Evolutionary conservation across 768 basidiomycete species (phyloP).

Genomic region (Tricholoma bakamatsutake): DNA sequence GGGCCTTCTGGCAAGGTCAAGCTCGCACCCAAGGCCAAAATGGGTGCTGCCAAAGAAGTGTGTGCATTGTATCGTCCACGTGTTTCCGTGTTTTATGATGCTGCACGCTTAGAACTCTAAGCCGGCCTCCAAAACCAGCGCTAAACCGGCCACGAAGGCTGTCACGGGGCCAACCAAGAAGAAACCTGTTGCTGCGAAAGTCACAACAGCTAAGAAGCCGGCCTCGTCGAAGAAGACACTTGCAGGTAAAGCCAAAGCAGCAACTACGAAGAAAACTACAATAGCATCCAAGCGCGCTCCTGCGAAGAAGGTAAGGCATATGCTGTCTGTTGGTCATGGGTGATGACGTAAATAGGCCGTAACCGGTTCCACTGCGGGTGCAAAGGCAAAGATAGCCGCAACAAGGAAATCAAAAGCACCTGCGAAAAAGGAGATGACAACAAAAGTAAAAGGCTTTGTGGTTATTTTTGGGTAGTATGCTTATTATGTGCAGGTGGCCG

Average conservation of each 20-base stretch:
- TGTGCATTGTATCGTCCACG: constrained; percentile 6
- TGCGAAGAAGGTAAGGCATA: constrained; percentile 56
- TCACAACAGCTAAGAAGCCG: constrained; percentile 15
- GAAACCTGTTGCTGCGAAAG: constrained; percentile 27
- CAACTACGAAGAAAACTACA: constrained; percentile 34
- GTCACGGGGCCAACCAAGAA: constrained; percentile 26
- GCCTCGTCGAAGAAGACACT: constrained; percentile 20
- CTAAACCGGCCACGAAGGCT: constrained; percentile 27
- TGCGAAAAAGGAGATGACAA: constrained; percentile 28
- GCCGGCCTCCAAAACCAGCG: constrained; percentile 33
- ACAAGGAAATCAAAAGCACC: constrained; percentile 32
- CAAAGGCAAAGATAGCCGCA: constrained; percentile 35
- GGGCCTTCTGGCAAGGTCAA: constrained; percentile 59
- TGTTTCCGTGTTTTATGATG: constrained; percentile 3
- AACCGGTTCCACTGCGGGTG: constrained; percentile 40
- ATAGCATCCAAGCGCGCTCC: constrained; percentile 41
- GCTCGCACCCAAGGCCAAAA: constrained; percentile 50
- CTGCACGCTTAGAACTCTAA: constrained; percentile 37
- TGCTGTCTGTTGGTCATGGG: neutral
- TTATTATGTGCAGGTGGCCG: constrained; percentile 16
- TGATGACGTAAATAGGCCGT: constrained; percentile 32
- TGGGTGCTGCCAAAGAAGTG: constrained; percentile 58
- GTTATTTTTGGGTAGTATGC: constrained; percentile 2
- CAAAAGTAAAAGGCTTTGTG: constrained; percentile 18
- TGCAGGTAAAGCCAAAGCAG: constrained; percentile 17